Conservation (phyloP, 2,329 filamentous ascomycete genomes). For the Verticillium isaacii region DNA sequence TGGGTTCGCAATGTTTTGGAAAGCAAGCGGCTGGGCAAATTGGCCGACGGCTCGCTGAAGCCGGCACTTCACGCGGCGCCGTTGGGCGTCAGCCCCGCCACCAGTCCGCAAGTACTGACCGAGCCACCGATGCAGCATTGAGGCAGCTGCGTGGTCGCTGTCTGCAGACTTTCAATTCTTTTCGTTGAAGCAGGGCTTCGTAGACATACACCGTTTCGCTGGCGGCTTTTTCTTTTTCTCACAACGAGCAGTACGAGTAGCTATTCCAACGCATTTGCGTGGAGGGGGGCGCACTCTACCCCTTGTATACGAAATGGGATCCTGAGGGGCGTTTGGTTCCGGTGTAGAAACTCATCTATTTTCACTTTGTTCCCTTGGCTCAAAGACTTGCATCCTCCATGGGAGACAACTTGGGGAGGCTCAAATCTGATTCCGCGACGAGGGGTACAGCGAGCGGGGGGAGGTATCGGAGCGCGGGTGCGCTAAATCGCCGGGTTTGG, state of each 20-base stretch:
- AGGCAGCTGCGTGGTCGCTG: conserved; percentile 12
- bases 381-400: background rate
- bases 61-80: conserved; percentile 87
- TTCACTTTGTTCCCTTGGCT: background rate
- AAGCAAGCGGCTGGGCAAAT: conserved; percentile 53
- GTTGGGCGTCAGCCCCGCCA: conserved; percentile 62
- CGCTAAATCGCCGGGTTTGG: background rate
- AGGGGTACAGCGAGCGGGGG: background rate
- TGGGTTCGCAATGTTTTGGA: conserved; percentile 77
- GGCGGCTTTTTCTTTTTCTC: conserved; percentile 1
- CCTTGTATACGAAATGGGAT: background rate
- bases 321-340: background rate
- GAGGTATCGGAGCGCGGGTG: background rate
- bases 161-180: conserved; percentile 16
- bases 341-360: background rate
- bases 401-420: background rate
- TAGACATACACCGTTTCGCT: background rate
- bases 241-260: background rate
- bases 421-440: background rate
- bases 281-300: background rate
- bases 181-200: conserved; percentile 8
- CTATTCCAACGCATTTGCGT: background rate
- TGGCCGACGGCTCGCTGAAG: conserved; percentile 47
- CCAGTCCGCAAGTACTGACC: conserved; percentile 27
- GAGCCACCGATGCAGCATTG: background rate